These are phyloP conservation scores for Coniochaeta prunicola DNA, from an alignment of 2,329 filamentous ascomycete genomes.

Conservation along the genomic window DNA sequence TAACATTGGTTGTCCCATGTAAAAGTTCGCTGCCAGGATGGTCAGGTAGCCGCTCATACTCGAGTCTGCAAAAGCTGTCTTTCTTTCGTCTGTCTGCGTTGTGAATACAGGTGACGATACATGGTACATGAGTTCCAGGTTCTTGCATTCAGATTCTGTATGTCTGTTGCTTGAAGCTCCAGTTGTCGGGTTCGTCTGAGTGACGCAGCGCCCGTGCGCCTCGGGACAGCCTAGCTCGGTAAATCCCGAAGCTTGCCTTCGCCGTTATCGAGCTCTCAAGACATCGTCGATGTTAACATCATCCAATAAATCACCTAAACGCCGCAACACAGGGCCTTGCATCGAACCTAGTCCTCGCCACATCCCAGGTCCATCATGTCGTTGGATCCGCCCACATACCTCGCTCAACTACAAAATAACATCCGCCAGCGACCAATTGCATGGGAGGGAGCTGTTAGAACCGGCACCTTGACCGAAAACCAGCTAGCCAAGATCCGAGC, in stretches of 20 bases:
- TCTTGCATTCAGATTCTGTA: too few relatives aligned
- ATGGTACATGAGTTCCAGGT: too few relatives aligned
- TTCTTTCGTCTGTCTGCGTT: neutral
- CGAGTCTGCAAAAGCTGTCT: neutral
- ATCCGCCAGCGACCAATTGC: conserved; percentile 93
- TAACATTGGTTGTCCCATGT: too few relatives aligned
- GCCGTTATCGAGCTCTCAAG: conserved; percentile 1
- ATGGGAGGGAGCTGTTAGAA: conserved; percentile 93
- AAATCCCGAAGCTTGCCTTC: neutral
- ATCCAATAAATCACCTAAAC: neutral
- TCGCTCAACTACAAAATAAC: conserved; percentile 84
- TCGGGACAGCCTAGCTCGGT: neutral
- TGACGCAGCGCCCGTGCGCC: neutral
- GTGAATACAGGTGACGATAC: too few relatives aligned
- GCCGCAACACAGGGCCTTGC: neutral
- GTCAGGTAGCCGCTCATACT: neutral
- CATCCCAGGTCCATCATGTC: conserved; percentile 53
- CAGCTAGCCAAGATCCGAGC: conserved; percentile 94
- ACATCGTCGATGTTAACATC: neutral
- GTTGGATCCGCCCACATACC: conserved; percentile 84
- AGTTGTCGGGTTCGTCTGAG: neutral
- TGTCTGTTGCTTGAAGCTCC: too few relatives aligned
- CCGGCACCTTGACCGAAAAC: conserved; percentile 86
- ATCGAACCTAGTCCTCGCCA: neutral
- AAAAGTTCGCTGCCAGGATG: neutral